Evolutionary conservation across 148 eudicot species (phyloP).

Genomic region (Rhododendron ovatum): DNA sequence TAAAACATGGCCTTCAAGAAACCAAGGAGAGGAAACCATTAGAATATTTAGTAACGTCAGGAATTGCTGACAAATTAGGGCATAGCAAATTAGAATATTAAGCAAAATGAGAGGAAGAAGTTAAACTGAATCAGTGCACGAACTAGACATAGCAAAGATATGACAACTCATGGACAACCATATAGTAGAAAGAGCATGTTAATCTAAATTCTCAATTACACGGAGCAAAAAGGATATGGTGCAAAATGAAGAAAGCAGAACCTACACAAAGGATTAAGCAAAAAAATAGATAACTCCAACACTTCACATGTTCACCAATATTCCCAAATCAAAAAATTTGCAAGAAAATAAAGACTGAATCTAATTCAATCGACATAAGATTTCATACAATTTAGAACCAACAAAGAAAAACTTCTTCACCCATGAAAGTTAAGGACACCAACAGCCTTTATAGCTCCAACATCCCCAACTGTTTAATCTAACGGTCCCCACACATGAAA

Average conservation of each 20-base stretch:
- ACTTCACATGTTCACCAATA: not conserved
- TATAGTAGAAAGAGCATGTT: not conserved
- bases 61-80: not conserved
- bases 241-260: not conserved
- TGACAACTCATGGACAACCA: not conserved
- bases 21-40: not conserved
- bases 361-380: not conserved
- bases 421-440: not conserved
- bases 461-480: not conserved
- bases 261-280: not conserved
- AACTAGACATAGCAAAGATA: not conserved
- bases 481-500: not conserved
- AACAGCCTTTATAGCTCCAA: not conserved
- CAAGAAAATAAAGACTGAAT: not conserved
- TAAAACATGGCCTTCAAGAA: not conserved
- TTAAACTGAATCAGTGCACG: not conserved
- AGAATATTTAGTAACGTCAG: not conserved
- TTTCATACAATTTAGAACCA: not conserved
- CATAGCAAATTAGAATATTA: not conserved
- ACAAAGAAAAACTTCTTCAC: not conserved
- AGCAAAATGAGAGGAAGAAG: not conserved
- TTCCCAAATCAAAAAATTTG: not conserved
- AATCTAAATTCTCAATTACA: no score
- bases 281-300: not conserved
- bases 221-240: not conserved